These are phyloP conservation scores for Trichoderma simmonsii DNA, from an alignment of 2,329 filamentous ascomycete species.

Conservation along the genomic window DNA sequence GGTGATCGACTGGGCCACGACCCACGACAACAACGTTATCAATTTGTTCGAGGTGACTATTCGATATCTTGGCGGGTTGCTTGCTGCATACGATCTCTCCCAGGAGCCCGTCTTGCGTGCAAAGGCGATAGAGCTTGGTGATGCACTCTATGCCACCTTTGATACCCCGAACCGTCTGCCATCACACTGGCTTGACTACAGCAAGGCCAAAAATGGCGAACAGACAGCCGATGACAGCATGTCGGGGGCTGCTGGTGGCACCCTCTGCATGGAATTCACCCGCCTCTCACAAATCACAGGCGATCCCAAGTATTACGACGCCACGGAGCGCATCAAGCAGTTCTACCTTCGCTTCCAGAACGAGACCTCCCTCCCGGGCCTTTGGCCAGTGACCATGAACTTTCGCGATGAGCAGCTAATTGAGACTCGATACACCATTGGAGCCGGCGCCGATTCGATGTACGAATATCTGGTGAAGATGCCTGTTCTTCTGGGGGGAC, in stretches of 20 bases:
- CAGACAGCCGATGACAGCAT: constrained; percentile 37
- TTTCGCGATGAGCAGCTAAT: constrained; percentile 50
- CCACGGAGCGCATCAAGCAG: constrained; percentile 69
- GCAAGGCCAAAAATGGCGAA: constrained; percentile 37
- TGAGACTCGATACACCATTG: constrained; percentile 42
- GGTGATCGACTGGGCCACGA: constrained; percentile 54
- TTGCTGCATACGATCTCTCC: constrained; percentile 52
- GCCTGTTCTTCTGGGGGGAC: constrained; percentile 61
- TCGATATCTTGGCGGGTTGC: constrained; percentile 50
- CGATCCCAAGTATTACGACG: constrained; percentile 72
- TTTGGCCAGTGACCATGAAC: constrained; percentile 69
- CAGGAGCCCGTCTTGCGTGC: constrained; percentile 43
- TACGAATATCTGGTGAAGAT: constrained; percentile 63
- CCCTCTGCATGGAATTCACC: constrained; percentile 71
- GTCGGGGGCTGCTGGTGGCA: constrained; percentile 53
- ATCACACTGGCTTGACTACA: constrained; percentile 44
- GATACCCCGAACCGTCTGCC: constrained; percentile 55
- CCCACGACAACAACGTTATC: constrained; percentile 40
- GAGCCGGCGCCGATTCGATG: constrained; percentile 46
- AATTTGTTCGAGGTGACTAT: constrained; percentile 64
- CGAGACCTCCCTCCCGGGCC: constrained; percentile 63
- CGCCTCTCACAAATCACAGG: constrained; percentile 70
- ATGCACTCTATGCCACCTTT: constrained; percentile 52
- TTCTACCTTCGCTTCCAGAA: constrained; percentile 64
- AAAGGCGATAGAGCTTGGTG: constrained; percentile 52